These are phyloP conservation scores for Leccinum boreale DNA, from an alignment of 768 basidiomycete genomes.

Conservation along the genomic window DNA sequence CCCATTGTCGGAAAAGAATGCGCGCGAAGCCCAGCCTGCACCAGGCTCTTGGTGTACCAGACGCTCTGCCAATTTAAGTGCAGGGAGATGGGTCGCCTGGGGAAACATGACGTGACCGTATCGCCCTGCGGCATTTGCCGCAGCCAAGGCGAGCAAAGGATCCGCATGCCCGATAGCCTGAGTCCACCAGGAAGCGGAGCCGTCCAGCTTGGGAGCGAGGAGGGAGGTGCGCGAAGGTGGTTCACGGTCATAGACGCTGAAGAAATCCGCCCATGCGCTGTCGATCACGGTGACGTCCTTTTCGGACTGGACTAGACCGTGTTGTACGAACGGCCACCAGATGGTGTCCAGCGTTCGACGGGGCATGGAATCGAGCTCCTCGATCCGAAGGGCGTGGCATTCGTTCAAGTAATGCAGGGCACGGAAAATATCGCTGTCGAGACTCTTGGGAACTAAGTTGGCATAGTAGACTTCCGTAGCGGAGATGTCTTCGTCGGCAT, in stretches of 20 bases:
- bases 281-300: conserved; percentile 87
- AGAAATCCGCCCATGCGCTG: conserved; percentile 84
- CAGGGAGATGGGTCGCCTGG: conserved; percentile 81
- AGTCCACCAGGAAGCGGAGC: conserved; percentile 98
- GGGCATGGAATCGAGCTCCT: conserved; percentile 76
- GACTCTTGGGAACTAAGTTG: conserved; percentile 36
- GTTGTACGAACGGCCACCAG: conserved; percentile 99
- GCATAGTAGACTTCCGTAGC: conserved; percentile 74
- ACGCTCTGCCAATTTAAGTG: conserved; percentile 77
- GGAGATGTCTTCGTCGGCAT: conserved; percentile 43
- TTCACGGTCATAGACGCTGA: conserved; percentile 59
- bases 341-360: conserved; percentile 69
- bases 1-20: conserved; percentile 93
- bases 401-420: conserved; percentile 58
- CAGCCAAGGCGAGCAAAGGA: conserved; percentile 76
- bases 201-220: conserved; percentile 70
- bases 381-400: conserved; percentile 62
- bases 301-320: conserved; percentile 63
- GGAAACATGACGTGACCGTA: conserved; percentile 99
- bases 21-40: conserved; percentile 85
- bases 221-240: conserved; percentile 37
- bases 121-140: conserved; percentile 84
- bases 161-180: conserved; percentile 86
- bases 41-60: conserved; percentile 77
- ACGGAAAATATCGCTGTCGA: conserved; percentile 39